A percentile compares a stretch with the other conserved stretches of the same genome.
These are phyloP conservation scores for Thamnidium elegans DNA, from an alignment of 192 early-diverging fungal genomes.

Conservation along the genomic window DNA sequence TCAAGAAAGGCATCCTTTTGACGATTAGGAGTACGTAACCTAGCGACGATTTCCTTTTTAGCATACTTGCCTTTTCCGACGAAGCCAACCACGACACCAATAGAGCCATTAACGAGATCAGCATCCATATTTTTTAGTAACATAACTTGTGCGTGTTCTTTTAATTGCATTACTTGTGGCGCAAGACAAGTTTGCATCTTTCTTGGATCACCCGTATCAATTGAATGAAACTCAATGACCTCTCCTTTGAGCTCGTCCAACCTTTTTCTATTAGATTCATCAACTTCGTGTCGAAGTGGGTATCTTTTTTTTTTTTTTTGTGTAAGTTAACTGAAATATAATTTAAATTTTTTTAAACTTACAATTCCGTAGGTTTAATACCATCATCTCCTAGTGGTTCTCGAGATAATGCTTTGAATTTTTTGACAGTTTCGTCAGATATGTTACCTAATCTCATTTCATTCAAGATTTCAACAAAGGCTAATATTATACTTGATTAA, in stretches of 20 bases:
- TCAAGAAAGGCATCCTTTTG: not conserved
- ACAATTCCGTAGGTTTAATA: slow-evolving; percentile 71
- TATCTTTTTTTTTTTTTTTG: slow-evolving; percentile 28
- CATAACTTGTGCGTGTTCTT: slow-evolving; percentile 83
- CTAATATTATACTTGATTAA: slow-evolving; percentile 24
- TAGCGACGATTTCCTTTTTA: not conserved
- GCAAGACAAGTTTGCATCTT: slow-evolving; percentile 54
- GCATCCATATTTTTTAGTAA: slow-evolving; percentile 70
- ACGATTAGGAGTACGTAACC: slow-evolving; percentile 9
- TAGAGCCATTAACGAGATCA: slow-evolving; percentile 77
- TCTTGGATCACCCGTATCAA: slow-evolving; percentile 42
- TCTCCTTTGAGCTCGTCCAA: slow-evolving; percentile 55
- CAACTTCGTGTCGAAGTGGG: slow-evolving; percentile 73
- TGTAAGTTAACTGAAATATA: not conserved
- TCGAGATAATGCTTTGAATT: slow-evolving; percentile 50
- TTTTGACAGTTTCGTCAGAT: slow-evolving; percentile 47
- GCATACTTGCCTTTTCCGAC: slow-evolving; percentile 24
- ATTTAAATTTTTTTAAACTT: slow-evolving; percentile 38
- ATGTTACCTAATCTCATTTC: slow-evolving; percentile 78
- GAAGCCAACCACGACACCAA: slow-evolving; percentile 61
- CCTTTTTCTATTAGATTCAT: slow-evolving; percentile 59
- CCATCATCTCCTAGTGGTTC: slow-evolving; percentile 55
- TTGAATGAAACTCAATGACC: slow-evolving; percentile 41
- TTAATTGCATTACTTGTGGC: slow-evolving; percentile 62
- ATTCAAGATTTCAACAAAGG: slow-evolving; percentile 79